A percentile compares a stretch with the other conserved stretches of the same genome.
Conservation (phyloP, 2,329 filamentous ascomycete genomes). For the Hirsutella thompsonii region DNA sequence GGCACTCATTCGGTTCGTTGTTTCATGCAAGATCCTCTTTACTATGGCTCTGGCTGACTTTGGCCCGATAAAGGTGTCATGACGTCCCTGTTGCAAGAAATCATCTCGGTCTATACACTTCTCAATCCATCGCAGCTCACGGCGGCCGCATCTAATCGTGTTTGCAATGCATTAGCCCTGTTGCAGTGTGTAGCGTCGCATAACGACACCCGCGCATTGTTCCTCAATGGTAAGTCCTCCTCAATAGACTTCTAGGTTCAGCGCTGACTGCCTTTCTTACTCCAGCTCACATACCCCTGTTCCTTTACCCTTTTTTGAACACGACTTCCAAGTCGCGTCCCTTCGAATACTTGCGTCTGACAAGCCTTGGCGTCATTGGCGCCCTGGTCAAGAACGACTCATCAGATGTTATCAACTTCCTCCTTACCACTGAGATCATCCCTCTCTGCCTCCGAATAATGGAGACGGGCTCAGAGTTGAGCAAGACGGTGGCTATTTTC, state of each 20-base stretch:
- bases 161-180: constrained; percentile 92
- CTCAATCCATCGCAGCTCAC: constrained; percentile 95
- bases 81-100: constrained; percentile 94
- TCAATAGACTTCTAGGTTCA: not conserved
- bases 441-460: constrained; percentile 95
- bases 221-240: constrained; percentile 65
- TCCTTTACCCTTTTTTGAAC: constrained; percentile 96
- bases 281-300: constrained; percentile 87
- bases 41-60: not conserved
- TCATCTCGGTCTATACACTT: constrained; percentile 95
- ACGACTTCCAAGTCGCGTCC: constrained; percentile 96
- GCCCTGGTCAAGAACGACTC: constrained; percentile 98
- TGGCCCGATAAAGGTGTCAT: constrained; percentile 59
- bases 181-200: constrained; percentile 96
- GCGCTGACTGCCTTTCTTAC: constrained; percentile 5
- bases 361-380: constrained; percentile 90
- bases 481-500: constrained; percentile 98
- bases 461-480: constrained; percentile 96
- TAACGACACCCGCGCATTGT: constrained; percentile 87
- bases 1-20: constrained; percentile 88
- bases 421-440: constrained; percentile 96
- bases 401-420: constrained; percentile 96
- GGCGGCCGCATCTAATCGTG: constrained; percentile 90
- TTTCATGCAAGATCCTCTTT: not conserved
- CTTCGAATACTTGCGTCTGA: constrained; percentile 93